phyloP scores from a whole-genome alignment of 371 early-diverging fungal genomes.

The Saksenaea oblongispora region DNA sequence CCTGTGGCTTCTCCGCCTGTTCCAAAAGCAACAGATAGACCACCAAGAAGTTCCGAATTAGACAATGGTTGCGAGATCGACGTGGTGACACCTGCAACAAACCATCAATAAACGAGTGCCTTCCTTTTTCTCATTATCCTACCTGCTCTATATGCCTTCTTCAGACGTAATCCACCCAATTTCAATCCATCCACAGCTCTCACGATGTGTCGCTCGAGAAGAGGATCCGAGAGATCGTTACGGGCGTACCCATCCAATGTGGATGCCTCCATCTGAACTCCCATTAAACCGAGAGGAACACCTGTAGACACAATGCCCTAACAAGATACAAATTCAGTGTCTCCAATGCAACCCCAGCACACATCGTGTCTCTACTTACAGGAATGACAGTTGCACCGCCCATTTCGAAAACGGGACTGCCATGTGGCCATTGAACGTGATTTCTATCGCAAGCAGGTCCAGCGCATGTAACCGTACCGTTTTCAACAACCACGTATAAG shows the following conservation, averaged over 20 bases:
- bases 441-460: conserved; percentile 50
- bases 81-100: conserved; percentile 44
- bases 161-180: conserved; percentile 58
- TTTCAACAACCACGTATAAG: conserved; percentile 49
- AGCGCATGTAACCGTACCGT: conserved; percentile 55
- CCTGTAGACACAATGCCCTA: conserved; percentile 56
- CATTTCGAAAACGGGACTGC: conserved; percentile 48
- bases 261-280: conserved; percentile 55
- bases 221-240: conserved; percentile 32
- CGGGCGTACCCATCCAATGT: conserved; percentile 58
- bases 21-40: conserved; percentile 60
- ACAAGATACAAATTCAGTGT: neutral
- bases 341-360: too few relatives aligned
- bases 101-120: neutral
- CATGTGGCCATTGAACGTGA: conserved; percentile 39
- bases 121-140: conserved; percentile 1
- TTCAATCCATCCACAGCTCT: conserved; percentile 65
- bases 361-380: conserved; percentile 19
- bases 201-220: conserved; percentile 30
- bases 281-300: conserved; percentile 56
- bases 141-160: conserved; percentile 69
- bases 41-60: conserved; percentile 39
- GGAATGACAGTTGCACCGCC: conserved; percentile 47
- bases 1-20: conserved; percentile 53
- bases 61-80: conserved; percentile 55